Percentiles rank a stretch among this genome's conserved stretches.
phyloP scores from a whole-genome alignment of 2,329 filamentous ascomycete species.

The Cytospora chrysosperma region DNA sequence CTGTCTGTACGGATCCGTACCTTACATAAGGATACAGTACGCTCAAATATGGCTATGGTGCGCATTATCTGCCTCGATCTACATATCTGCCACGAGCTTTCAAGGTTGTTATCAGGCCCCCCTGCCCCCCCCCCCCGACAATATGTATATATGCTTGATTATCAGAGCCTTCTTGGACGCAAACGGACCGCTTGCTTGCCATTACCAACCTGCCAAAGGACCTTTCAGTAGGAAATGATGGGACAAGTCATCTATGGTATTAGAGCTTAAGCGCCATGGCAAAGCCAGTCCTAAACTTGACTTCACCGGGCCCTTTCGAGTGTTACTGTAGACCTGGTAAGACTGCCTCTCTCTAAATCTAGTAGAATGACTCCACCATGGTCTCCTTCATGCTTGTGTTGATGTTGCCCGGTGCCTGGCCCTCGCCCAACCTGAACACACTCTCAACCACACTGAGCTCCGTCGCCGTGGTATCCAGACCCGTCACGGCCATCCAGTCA shows the following conservation, averaged over 20 bases:
- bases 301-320: not conserved
- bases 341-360: conserved; percentile 32
- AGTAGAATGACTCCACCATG: conserved; percentile 99
- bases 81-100: not conserved
- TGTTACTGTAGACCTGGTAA: not conserved
- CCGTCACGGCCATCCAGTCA: conserved; percentile 95
- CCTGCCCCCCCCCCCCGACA: not conserved
- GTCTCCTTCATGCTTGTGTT: conserved; percentile 90
- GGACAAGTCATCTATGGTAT: conserved; percentile 5
- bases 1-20: not conserved
- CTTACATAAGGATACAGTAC: not conserved
- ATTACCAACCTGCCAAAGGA: not conserved
- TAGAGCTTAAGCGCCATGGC: conserved; percentile 4
- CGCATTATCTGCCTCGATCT: not conserved
- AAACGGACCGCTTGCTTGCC: not conserved
- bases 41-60: not conserved
- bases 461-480: conserved; percentile 92
- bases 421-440: conserved; percentile 92
- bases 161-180: not conserved
- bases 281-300: not conserved
- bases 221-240: not conserved
- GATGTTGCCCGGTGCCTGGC: conserved; percentile 73
- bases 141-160: not conserved
- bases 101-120: not conserved
- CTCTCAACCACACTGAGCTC: conserved; percentile 95